A percentile compares a stretch with the other conserved stretches of the same genome.
Evolutionary conservation across 2,329 filamentous ascomycete species (phyloP).

Genomic region (Aspergillus fumigatus): DNA sequence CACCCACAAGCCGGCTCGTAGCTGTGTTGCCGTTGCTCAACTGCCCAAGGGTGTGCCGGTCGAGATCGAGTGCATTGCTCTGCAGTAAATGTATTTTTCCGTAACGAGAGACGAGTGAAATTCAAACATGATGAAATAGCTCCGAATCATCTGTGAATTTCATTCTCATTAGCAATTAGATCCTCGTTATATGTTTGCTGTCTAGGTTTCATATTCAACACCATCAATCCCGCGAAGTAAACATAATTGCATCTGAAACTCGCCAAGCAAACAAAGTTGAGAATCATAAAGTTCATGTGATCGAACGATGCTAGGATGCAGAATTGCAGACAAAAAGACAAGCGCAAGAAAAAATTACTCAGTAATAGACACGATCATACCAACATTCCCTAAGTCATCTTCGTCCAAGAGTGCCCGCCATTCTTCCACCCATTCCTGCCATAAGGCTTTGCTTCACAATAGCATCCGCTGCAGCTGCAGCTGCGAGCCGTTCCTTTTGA

Average conservation of each 20-base stretch:
- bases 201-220: background rate
- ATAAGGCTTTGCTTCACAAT: conserved; percentile 91
- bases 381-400: conserved; percentile 16
- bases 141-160: background rate
- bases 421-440: conserved; percentile 51
- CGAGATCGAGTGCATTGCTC: conserved; percentile 62
- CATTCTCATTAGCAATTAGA: background rate
- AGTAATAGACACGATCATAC: conserved; percentile 6
- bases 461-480: conserved; percentile 82
- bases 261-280: conserved; percentile 3
- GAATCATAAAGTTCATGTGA: conserved; percentile 11
- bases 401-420: conserved; percentile 43
- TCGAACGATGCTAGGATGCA: conserved; percentile 7
- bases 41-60: conserved; percentile 61
- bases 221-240: background rate
- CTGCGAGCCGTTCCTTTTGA: conserved; percentile 89
- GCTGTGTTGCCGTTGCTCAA: conserved; percentile 60
- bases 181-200: background rate
- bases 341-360: conserved; percentile 1
- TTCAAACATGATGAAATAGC: background rate
- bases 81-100: conserved; percentile 33
- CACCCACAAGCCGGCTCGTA: conserved; percentile 57
- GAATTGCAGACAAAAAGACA: background rate
- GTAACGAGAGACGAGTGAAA: background rate
- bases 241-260: background rate